Conservation (phyloP, 768 basidiomycete genomes). For the Trametes cubensis region DNA sequence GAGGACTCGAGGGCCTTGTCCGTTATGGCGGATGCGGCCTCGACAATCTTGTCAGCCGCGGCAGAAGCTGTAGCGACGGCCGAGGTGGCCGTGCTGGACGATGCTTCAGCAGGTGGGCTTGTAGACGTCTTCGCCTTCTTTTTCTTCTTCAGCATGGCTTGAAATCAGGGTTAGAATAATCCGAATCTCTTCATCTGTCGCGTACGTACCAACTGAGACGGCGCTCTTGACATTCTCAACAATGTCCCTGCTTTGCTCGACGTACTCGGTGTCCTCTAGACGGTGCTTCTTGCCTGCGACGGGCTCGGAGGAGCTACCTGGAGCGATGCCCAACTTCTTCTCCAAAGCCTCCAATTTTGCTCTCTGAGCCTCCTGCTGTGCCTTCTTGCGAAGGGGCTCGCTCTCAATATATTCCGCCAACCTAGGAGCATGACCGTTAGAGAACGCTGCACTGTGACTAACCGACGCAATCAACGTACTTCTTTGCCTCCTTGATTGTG, state of each 20-base stretch:
- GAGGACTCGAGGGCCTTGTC: conserved; percentile 30
- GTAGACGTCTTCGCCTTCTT: conserved; percentile 60
- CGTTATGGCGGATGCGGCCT: conserved; percentile 19
- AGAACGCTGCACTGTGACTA: too few species aligned
- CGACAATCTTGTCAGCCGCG: conserved; percentile 17
- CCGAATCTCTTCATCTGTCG: conserved; percentile 24
- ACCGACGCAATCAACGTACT: conserved; percentile 63
- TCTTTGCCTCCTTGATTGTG: conserved; percentile 95
- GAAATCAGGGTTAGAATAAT: conserved; percentile 15
- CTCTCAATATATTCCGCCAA: conserved; percentile 84
- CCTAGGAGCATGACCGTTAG: conserved; percentile 50
- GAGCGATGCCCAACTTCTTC: conserved; percentile 72
- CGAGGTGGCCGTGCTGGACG: conserved; percentile 13
- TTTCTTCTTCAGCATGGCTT: conserved; percentile 74
- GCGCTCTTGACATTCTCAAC: conserved; percentile 91
- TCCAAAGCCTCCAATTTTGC: conserved; percentile 86
- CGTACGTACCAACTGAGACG: conserved; percentile 72
- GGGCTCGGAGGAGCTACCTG: conserved; percentile 42
- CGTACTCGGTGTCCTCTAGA: conserved; percentile 88
- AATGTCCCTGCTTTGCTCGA: conserved; percentile 90
- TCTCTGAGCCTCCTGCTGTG: conserved; percentile 73
- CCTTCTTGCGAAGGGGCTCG: conserved; percentile 80
- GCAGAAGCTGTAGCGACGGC: conserved; percentile 17
- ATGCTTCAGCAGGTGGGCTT: conserved; percentile 24
- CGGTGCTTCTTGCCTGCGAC: conserved; percentile 80